A percentile compares a stretch with the other conserved stretches of the same genome.
Conservation (phyloP, 352 stramenopile genomes). For the Phytopythium boreale region DNA sequence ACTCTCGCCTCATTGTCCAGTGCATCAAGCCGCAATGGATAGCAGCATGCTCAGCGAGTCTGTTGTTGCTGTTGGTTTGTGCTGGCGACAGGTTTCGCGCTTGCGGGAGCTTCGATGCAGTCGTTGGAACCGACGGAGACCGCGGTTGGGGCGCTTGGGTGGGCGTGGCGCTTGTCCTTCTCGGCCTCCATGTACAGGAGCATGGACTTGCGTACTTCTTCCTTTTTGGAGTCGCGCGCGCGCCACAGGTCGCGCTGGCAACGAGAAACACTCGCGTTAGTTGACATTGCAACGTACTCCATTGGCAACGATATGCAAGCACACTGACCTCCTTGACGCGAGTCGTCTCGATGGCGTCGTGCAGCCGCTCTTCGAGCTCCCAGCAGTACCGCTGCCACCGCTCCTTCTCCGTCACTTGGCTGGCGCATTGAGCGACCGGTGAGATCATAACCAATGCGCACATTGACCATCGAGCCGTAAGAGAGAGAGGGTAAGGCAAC, state of each 20-base stretch:
- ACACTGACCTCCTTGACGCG: conserved; percentile 47
- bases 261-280: background rate
- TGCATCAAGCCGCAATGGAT: background rate
- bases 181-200: conserved; percentile 67
- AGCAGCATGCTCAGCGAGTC: background rate
- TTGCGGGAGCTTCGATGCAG: background rate
- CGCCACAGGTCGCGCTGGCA: conserved; percentile 59
- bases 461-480: too few species aligned
- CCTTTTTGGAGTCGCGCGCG: conserved; percentile 62
- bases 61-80: background rate
- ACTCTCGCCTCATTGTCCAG: too few species aligned
- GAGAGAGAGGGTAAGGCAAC: background rate
- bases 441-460: background rate
- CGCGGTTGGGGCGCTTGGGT: background rate
- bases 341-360: conserved; percentile 50
- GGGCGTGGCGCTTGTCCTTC: conserved; percentile 61
- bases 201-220: conserved; percentile 66
- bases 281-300: background rate
- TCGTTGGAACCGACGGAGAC: background rate
- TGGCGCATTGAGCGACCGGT: conserved; percentile 8
- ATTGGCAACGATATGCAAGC: background rate
- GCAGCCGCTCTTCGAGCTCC: conserved; percentile 66
- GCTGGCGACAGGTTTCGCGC: background rate
- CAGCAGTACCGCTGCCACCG: conserved; percentile 78
- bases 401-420: conserved; percentile 70